Conservation (phyloP, 139 green algal species). For the Volvox reticuliferus region DNA sequence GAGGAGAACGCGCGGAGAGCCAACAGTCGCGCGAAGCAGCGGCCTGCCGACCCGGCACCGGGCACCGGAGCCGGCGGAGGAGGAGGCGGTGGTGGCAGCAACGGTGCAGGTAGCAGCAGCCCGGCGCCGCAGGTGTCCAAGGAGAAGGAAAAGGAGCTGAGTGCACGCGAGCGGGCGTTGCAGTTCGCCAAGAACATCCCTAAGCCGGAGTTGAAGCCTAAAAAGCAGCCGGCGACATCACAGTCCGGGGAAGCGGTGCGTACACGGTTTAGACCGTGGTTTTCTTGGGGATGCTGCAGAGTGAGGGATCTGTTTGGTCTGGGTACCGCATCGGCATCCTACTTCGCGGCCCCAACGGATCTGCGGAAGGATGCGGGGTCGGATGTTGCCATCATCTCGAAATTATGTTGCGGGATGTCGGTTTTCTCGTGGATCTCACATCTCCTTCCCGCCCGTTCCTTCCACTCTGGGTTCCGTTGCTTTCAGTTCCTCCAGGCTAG, state of each 20-base stretch:
- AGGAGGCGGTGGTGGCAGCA: neutral
- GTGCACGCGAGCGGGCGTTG: conserved; percentile 49
- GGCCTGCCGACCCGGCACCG: neutral
- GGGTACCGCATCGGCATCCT: no score
- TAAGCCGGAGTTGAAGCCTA: conserved; percentile 46
- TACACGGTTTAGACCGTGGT: neutral
- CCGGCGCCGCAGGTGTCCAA: neutral
- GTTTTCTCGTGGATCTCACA: no score
- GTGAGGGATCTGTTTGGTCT: no score
- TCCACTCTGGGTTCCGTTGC: no score
- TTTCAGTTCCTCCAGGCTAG: no score
- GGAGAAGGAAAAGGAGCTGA: conserved; percentile 49
- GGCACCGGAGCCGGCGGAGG: neutral
- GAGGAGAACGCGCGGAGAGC: conserved; percentile 58
- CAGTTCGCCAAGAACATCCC: conserved; percentile 68
- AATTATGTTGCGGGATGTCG: no score
- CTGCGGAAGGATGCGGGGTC: no score
- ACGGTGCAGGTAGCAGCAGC: neutral
- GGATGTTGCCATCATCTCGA: no score
- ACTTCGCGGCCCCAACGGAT: no score
- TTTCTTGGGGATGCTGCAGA: neutral
- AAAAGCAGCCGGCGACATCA: conserved; percentile 11
- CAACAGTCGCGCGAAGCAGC: conserved; percentile 19
- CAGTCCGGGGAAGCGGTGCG: neutral
- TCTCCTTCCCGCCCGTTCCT: no score